These are phyloP conservation scores for Persicaria tinctoria DNA, from an alignment of 148 eudicot species.

Conservation along the genomic window DNA sequence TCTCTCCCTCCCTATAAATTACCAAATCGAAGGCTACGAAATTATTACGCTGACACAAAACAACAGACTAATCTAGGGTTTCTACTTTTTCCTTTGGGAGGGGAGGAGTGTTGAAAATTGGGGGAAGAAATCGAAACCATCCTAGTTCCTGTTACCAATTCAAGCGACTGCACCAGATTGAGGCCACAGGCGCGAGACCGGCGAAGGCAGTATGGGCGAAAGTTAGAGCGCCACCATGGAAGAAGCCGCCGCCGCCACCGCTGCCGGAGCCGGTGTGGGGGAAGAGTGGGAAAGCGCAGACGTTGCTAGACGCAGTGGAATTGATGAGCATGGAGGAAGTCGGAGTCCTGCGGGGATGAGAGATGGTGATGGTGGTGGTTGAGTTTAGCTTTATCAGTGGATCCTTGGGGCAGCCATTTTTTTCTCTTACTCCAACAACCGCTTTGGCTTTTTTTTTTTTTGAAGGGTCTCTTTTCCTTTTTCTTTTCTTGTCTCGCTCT, in stretches of 20 bases:
- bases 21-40: neutral
- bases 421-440: conserved; percentile 2
- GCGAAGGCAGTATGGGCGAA: conserved; percentile 45
- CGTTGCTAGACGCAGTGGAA: neutral
- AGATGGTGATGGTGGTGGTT: neutral
- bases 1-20: conserved; percentile 6
- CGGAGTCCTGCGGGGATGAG: neutral
- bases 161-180: conserved; percentile 39
- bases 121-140: neutral
- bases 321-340: neutral
- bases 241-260: conserved; percentile 15
- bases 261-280: neutral
- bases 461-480: neutral
- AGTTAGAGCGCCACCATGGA: conserved; percentile 26
- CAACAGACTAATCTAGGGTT: neutral
- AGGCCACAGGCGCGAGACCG: conserved; percentile 42
- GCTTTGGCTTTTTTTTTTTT: neutral
- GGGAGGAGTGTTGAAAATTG: conserved; percentile 2
- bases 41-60: neutral
- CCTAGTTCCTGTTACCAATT: conserved; percentile 14
- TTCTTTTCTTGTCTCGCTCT: neutral
- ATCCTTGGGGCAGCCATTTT: conserved; percentile 6
- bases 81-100: neutral
- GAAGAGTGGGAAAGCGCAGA: neutral
- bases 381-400: conserved; percentile 1